Percentiles rank a stretch among this genome's conserved stretches.
Conservation (phyloP, 306 rosid genomes). For the Herpetospermum pedunculosum region DNA sequence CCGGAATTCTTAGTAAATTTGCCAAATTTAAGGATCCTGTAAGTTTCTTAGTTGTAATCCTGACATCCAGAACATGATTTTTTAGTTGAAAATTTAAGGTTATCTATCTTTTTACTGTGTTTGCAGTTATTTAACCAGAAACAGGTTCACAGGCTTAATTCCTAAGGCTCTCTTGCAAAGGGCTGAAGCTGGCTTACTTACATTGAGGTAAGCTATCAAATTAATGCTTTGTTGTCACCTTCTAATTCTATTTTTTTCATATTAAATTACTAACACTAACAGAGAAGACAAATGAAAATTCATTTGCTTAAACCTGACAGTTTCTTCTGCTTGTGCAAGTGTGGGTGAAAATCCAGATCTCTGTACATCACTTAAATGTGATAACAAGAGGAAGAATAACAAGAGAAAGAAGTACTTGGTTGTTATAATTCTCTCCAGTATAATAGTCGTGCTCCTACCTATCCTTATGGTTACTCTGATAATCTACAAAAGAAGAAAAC, state of each 20-base stretch:
- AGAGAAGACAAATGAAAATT: neutral
- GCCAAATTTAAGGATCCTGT: constrained; percentile 18
- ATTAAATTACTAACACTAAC: neutral
- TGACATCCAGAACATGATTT: neutral
- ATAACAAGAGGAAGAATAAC: neutral
- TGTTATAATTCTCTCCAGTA: constrained; percentile 16
- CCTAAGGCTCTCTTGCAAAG: constrained; percentile 13
- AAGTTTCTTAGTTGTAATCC: neutral
- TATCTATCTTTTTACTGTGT: neutral
- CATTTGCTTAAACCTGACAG: neutral
- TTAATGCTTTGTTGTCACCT: neutral
- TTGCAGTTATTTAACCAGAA: constrained; percentile 8
- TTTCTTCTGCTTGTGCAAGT: constrained; percentile 7
- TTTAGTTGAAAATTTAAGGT: neutral
- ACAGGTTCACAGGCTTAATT: constrained; percentile 12
- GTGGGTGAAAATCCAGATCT: constrained; percentile 16
- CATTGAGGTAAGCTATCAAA: constrained; percentile 3
- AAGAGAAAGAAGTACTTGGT: constrained; percentile 4
- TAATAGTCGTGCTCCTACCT: constrained; percentile 1
- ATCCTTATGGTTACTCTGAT: neutral
- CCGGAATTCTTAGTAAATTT: constrained; percentile 24
- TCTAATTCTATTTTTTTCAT: neutral
- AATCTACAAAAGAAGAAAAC: constrained; percentile 10
- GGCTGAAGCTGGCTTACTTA: neutral
- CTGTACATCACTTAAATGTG: constrained; percentile 1